Conservation (phyloP, 2,329 filamentous ascomycete genomes). For the Fragosphaeria purpurea region DNA sequence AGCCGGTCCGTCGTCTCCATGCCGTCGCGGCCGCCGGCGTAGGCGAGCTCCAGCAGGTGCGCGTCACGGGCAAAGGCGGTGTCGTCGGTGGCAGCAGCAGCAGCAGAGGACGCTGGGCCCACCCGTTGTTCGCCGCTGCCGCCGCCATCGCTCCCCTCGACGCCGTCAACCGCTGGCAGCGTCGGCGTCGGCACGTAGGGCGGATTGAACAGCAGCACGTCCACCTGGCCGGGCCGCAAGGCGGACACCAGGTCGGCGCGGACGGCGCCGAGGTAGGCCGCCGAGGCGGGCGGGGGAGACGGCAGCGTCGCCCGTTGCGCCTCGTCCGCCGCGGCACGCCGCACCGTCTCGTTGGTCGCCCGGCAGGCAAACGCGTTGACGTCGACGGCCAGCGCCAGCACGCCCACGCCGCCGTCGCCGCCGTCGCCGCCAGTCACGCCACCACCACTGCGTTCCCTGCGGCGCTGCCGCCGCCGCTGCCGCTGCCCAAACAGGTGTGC, state of each 20-base stretch:
- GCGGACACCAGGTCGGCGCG: conserved; percentile 60
- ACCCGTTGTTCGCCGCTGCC: neutral
- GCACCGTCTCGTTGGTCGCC: conserved; percentile 62
- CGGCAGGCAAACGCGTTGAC: conserved; percentile 75
- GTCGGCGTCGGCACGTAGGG: conserved; percentile 86
- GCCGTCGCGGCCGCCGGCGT: conserved; percentile 78
- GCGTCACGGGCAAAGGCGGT: conserved; percentile 68
- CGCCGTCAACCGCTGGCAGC: conserved; percentile 43
- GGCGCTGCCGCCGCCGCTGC: conserved; percentile 32
- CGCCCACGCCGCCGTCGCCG: conserved; percentile 30
- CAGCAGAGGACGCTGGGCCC: no score
- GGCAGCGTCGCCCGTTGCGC: conserved; percentile 1
- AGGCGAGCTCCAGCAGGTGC: conserved; percentile 72
- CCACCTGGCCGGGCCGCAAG: conserved; percentile 51
- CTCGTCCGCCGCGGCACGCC: conserved; percentile 27
- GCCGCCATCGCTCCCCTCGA: neutral
- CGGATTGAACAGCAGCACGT: conserved; percentile 91
- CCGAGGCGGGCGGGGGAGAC: conserved; percentile 21
- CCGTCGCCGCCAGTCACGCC: conserved; percentile 40
- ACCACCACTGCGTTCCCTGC: conserved; percentile 51
- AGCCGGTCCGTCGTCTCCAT: conserved; percentile 89
- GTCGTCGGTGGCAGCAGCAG: neutral
- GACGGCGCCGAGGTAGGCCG: conserved; percentile 53
- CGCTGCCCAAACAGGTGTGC: conserved; percentile 49
- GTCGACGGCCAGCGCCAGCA: conserved; percentile 71